A percentile compares a stretch with the other conserved stretches of the same genome.
Evolutionary conservation across 148 eudicot species (phyloP).

Genomic region (Suaeda aralocaspica): DNA sequence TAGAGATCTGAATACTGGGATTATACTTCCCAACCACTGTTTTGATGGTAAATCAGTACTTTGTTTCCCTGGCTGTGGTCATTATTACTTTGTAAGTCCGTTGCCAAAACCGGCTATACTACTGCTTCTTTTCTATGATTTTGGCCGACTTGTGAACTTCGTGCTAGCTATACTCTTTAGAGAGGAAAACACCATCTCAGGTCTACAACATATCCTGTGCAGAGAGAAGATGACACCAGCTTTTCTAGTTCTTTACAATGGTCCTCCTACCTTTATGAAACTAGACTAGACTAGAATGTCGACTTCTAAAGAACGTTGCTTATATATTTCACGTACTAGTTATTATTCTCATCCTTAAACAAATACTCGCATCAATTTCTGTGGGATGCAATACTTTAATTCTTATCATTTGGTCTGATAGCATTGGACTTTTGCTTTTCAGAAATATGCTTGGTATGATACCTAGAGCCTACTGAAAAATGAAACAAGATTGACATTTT

Average conservation of each 20-base stretch:
- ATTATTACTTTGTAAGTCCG: no score
- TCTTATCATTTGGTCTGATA: background rate
- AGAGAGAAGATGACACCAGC: background rate
- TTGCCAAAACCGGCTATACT: no score
- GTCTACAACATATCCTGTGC: background rate
- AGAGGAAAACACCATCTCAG: background rate
- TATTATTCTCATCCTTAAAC: background rate
- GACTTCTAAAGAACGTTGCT: no score
- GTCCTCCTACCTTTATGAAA: background rate
- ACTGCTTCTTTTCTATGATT: background rate
- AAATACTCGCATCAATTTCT: background rate
- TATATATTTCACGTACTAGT: no score
- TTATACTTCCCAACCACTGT: no score
- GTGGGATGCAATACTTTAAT: background rate
- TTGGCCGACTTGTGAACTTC: no score
- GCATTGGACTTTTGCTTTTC: background rate
- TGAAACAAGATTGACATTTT: no score
- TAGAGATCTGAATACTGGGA: no score
- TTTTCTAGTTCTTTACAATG: background rate
- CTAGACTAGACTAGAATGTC: background rate
- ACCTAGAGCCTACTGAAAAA: background rate
- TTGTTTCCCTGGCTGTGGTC: no score
- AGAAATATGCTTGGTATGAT: background rate
- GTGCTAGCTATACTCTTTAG: no score
- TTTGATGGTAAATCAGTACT: no score